Conservation (phyloP, 2,329 filamentous ascomycete species). For the Nigrospora sphaerica region DNA sequence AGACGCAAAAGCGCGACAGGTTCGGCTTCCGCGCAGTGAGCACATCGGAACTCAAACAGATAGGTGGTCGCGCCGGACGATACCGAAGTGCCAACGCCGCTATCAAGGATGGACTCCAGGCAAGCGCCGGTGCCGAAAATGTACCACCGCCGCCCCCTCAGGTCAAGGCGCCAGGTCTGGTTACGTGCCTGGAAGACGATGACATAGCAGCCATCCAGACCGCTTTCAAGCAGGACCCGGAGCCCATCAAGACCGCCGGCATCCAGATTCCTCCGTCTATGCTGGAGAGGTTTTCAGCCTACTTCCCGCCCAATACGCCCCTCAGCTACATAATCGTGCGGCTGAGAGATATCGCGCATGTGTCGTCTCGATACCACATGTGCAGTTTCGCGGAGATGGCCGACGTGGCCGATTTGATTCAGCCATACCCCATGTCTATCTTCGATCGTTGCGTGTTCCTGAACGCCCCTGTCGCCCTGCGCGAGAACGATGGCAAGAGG, state of each 20-base stretch:
- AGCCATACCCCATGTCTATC: slow-evolving; percentile 62
- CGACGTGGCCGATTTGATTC: slow-evolving; percentile 65
- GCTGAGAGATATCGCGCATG: slow-evolving; percentile 59
- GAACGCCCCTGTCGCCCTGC: slow-evolving; percentile 58
- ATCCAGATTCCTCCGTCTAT: slow-evolving; percentile 65
- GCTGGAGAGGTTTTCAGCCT: slow-evolving; percentile 69
- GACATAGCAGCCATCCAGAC: slow-evolving; percentile 58
- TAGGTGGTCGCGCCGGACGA: slow-evolving; percentile 84
- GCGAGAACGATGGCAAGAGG: slow-evolving; percentile 35
- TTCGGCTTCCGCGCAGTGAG: slow-evolving; percentile 47
- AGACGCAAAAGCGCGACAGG: slow-evolving; percentile 66
- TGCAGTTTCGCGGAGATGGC: slow-evolving; percentile 58
- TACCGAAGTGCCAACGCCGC: slow-evolving; percentile 66
- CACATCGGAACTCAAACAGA: slow-evolving; percentile 84
- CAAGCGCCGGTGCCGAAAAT: slow-evolving; percentile 2
- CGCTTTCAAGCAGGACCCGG: slow-evolving; percentile 57
- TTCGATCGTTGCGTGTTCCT: slow-evolving; percentile 71
- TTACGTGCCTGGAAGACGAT: slow-evolving; percentile 67
- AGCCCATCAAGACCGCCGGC: slow-evolving; percentile 63
- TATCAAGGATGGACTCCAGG: slow-evolving; percentile 14
- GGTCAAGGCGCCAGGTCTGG: slow-evolving; percentile 48
- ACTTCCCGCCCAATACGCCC: slow-evolving; percentile 74
- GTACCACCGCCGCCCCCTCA: slow-evolving; percentile 14
- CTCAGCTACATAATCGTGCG: slow-evolving; percentile 77
- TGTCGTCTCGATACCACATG: slow-evolving; percentile 63